Evolutionary conservation across 768 basidiomycete genomes (phyloP).

Genomic region (Pisolithus marmoratus): DNA sequence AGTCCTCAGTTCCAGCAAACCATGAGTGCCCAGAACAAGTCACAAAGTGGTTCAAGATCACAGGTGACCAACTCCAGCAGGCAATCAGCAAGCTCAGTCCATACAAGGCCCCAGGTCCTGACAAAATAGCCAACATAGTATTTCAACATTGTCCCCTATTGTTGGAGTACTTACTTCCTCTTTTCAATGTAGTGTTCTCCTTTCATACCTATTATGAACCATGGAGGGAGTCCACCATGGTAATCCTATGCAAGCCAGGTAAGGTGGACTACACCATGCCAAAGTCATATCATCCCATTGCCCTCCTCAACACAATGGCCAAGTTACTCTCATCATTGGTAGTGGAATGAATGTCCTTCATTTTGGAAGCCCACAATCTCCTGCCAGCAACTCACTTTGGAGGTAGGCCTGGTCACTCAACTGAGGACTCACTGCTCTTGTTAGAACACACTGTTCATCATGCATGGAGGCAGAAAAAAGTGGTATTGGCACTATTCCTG

Average conservation of each 20-base stretch:
- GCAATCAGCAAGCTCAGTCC: conserved; percentile 10
- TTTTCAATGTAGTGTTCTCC: conserved; percentile 8
- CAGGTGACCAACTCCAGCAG: conserved; percentile 5
- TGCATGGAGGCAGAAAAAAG: conserved; percentile 31
- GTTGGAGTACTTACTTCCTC: background rate
- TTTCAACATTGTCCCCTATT: conserved; percentile 12
- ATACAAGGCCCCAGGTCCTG: conserved; percentile 20
- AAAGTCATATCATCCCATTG: conserved; percentile 34
- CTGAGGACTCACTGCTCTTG: conserved; percentile 31
- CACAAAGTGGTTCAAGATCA: background rate
- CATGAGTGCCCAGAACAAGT: conserved; percentile 1
- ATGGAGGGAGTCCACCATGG: conserved; percentile 24
- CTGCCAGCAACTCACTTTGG: conserved; percentile 36
- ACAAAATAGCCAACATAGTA: conserved; percentile 23
- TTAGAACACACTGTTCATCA: conserved; percentile 31
- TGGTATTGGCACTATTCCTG: conserved; percentile 33
- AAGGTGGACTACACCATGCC: conserved; percentile 28
- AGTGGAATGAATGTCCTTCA: conserved; percentile 17
- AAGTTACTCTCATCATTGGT: conserved; percentile 26
- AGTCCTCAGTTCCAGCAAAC: background rate
- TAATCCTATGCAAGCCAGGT: conserved; percentile 33
- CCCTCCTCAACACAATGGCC: conserved; percentile 25
- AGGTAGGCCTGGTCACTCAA: conserved; percentile 32
- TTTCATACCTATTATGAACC: conserved; percentile 7
- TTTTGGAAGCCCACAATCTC: conserved; percentile 27